These are phyloP conservation scores for Dryas alaskensis DNA, from an alignment of 306 rosid genomes.

Conservation along the genomic window DNA sequence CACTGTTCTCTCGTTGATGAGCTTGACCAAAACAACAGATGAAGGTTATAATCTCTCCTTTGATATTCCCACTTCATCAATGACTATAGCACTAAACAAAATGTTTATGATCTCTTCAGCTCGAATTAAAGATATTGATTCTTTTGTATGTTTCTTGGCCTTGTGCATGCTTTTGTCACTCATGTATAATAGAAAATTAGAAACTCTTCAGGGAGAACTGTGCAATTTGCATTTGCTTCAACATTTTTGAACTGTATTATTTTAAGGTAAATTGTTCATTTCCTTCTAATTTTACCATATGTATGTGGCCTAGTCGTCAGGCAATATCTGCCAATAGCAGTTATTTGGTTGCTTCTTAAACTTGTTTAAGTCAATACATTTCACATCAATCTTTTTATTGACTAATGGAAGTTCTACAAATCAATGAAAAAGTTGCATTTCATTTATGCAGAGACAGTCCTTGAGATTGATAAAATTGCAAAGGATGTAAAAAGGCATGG, in stretches of 20 bases:
- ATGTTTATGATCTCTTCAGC: background rate
- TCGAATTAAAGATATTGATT: too few relatives aligned
- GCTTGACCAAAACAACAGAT: slow-evolving; percentile 6
- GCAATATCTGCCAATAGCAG: too few relatives aligned
- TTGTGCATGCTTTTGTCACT: too few relatives aligned
- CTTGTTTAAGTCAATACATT: too few relatives aligned
- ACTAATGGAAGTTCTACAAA: background rate
- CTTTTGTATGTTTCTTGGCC: too few relatives aligned
- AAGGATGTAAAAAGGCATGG: slow-evolving; percentile 47
- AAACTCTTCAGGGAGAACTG: background rate
- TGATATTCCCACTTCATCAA: too few relatives aligned
- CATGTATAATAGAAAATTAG: background rate
- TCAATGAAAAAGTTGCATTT: slow-evolving; percentile 10
- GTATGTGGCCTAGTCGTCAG: too few relatives aligned
- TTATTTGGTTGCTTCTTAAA: too few relatives aligned
- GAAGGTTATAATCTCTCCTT: slow-evolving; percentile 34
- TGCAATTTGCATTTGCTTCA: background rate
- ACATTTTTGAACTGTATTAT: too few relatives aligned
- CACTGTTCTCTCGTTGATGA: slow-evolving; percentile 19
- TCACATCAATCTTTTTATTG: background rate
- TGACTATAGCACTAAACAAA: background rate
- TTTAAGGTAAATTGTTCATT: too few relatives aligned
- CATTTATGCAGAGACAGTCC: slow-evolving; percentile 53
- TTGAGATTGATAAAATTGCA: slow-evolving; percentile 32
- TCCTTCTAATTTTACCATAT: too few relatives aligned